Evolutionary conservation across 257 asterid species (phyloP), one percentile per base, ranked within the genome.

Genomic region (Solanum dulcamara): DNA sequence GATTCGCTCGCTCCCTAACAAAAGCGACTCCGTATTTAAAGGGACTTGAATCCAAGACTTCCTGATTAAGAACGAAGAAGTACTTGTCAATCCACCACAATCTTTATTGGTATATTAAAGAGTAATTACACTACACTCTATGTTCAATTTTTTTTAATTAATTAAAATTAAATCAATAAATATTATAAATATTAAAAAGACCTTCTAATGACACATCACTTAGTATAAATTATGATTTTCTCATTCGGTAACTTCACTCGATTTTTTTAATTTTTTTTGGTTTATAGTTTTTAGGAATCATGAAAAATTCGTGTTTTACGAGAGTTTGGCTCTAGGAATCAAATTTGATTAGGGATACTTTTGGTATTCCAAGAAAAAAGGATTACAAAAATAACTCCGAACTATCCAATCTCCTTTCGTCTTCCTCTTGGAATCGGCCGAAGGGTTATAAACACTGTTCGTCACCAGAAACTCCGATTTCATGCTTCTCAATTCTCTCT

Each of bases 401-500:
- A 11, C 80, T 71, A 53, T 71, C 18, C 80, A 71, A 12, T 71
- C 53, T 22, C 6, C 81, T 32, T 72, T n/a, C 81, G 32, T 74
- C 24, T 42, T 42, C 57, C 37, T 26, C 20, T 4, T 14, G 33
- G 14, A 22, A 74, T 74, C 81, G 42, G 81, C 59, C 38, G 38
- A 74, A 74, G 57, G 57, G 37, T 74, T 40, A 14, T 60, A 60
- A 11, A 24, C 5, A 53, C 67, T 81, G 10, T 72, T 77, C 86
- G 53, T 38, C 26, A 79, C 74, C 50, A 17, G 37, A 81, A 85
- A 66, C 84, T 66, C 9, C 81, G 50, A 81, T 64, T 50, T 57
- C 85, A 64, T 80, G 59, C 40, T 44, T 86, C 86, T 81, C 88
- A 86, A 83, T 84, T 30, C n/a, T 28, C 59, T 20, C 35, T 24